phyloP scores from a whole-genome alignment of 257 asterid genomes.

The Craterostigma plantagineum region DNA sequence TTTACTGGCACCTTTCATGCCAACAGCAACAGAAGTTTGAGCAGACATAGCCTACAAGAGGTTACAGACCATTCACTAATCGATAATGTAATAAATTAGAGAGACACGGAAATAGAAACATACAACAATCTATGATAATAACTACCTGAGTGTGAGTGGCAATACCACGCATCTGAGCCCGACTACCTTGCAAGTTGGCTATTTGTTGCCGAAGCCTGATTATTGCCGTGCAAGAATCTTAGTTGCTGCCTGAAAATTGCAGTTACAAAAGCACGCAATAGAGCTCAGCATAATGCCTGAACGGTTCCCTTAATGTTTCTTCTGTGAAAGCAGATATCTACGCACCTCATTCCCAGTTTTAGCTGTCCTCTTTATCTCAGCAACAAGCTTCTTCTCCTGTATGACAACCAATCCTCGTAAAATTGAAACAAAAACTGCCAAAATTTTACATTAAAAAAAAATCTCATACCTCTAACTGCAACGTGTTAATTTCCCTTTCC shows the following conservation, averaged over 20 bases:
- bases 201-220: slow-evolving; percentile 86
- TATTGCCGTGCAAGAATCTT: slow-evolving; percentile 81
- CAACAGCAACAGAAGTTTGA: slow-evolving; percentile 80
- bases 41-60: slow-evolving; percentile 73
- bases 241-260: slow-evolving; percentile 49
- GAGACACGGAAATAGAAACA: no score
- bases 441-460: neutral
- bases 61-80: neutral
- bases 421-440: neutral
- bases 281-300: neutral
- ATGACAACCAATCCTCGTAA: slow-evolving; percentile 9
- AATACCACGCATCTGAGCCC: slow-evolving; percentile 93
- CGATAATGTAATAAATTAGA: neutral
- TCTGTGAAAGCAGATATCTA: neutral
- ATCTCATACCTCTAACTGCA: slow-evolving; percentile 56
- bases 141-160: slow-evolving; percentile 86
- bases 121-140: neutral
- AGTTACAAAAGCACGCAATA: neutral
- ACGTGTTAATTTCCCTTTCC: slow-evolving; percentile 54
- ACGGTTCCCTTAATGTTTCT: neutral
- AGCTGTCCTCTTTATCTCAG: slow-evolving; percentile 88
- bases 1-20: slow-evolving; percentile 88
- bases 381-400: slow-evolving; percentile 88
- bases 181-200: slow-evolving; percentile 81
- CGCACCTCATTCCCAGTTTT: slow-evolving; percentile 93